phyloP scores from a whole-genome alignment of 2,329 filamentous ascomycete species.

The Colletotrichum siamense region DNA sequence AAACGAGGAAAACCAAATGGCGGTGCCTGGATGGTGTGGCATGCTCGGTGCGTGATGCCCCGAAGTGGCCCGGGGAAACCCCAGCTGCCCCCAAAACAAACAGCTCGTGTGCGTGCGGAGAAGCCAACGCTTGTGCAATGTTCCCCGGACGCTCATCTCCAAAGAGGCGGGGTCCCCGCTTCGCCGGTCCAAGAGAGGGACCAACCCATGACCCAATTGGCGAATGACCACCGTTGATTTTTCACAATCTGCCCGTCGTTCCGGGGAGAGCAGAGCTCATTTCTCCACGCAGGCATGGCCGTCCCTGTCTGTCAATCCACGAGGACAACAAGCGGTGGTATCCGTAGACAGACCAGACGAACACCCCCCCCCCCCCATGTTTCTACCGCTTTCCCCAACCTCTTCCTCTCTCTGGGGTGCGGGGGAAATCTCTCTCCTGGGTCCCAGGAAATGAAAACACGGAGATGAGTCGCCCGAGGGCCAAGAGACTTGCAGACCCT shows the following conservation, averaged over 20 bases:
- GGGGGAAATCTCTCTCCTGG: neutral
- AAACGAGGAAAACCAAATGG: neutral
- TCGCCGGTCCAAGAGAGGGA: neutral
- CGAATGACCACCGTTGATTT: neutral
- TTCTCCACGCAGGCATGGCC: conserved; percentile 6
- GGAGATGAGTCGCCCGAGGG: conserved; percentile 9
- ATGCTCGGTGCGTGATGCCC: neutral
- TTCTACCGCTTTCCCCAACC: neutral
- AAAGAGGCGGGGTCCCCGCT: neutral
- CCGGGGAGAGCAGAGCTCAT: neutral
- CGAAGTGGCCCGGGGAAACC: neutral
- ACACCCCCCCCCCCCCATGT: neutral
- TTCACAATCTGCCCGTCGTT: neutral
- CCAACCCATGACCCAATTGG: neutral
- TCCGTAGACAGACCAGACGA: neutral
- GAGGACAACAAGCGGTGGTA: neutral
- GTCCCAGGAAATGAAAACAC: neutral
- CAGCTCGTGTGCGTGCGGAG: neutral
- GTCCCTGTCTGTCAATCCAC: neutral
- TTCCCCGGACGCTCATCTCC: neutral
- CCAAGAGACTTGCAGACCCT: neutral
- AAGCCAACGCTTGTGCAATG: too few species aligned
- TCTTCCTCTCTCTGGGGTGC: neutral
- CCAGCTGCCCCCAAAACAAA: neutral
- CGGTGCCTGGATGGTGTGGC: neutral